Percentiles rank a stretch among this genome's conserved stretches.
phyloP scores from a whole-genome alignment of 768 basidiomycete genomes.

The Tricholoma bakamatsutake region DNA sequence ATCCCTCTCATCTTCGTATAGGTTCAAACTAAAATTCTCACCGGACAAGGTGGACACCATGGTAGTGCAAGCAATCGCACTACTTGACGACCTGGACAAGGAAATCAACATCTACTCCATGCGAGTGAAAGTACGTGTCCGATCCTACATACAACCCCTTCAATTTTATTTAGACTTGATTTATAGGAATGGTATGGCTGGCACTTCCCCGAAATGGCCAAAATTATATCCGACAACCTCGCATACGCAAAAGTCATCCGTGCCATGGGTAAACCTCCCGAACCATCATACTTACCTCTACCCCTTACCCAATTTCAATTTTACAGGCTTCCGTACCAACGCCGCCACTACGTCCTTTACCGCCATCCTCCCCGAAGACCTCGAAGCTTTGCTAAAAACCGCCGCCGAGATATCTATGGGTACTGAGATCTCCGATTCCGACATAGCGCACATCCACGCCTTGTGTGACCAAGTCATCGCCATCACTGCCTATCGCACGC shows the following conservation, averaged over 20 bases:
- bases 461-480: slow-evolving; percentile 98
- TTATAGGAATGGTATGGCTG: slow-evolving; percentile 98
- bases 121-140: slow-evolving; percentile 81
- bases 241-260: slow-evolving; percentile 95
- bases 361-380: slow-evolving; percentile 90
- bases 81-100: slow-evolving; percentile 98
- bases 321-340: slow-evolving; percentile 88
- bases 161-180: neutral
- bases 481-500: slow-evolving; percentile 90
- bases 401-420: slow-evolving; percentile 99
- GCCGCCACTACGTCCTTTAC: slow-evolving; percentile 83
- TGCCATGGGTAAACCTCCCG: slow-evolving; percentile 63
- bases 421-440: slow-evolving; percentile 96
- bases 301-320: neutral
- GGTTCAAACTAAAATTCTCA: slow-evolving; percentile 99
- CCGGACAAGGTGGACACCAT: slow-evolving; percentile 99
- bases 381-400: slow-evolving; percentile 90
- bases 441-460: slow-evolving; percentile 94
- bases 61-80: slow-evolving; percentile 97
- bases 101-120: slow-evolving; percentile 99
- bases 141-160: neutral
- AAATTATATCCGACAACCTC: slow-evolving; percentile 95
- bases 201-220: slow-evolving; percentile 99
- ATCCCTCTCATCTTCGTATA: slow-evolving; percentile 20
- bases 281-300: neutral